Evolutionary conservation across 2,329 filamentous ascomycete genomes (phyloP), one percentile per base, ranked within the genome.

Genomic region (Neophaeococcomyces mojaviensis): DNA sequence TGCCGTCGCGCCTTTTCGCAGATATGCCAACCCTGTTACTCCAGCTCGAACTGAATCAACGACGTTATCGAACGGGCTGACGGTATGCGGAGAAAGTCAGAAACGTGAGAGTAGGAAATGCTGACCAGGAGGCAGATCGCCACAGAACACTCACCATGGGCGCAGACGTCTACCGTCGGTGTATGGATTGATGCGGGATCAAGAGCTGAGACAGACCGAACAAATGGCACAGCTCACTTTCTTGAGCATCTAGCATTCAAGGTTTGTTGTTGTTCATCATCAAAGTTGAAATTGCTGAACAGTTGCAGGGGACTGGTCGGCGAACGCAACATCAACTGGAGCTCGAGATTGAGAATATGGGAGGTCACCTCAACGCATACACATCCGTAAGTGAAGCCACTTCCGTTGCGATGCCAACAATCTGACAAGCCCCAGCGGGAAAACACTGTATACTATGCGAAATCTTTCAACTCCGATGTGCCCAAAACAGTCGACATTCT

Each of bases 291-390:
- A 33, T 26, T 35, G n/a, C 42, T 50, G 31, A 50, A 35, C 28
- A 15, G 19, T 22, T 49, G 28, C 53, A 89, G 89, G 92, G 92
- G 61, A 98, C 92, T 59, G 78, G 85, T 70, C 94, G 86, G 76
- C 82, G 92, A 71, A 88, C 86, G 56, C 92, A 98, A 73, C 86
- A 94, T 68, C 92, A 98, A 75, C 78, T 98, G 67, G 92, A 98
- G 77, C 83, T 98, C 56, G 92, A 98, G 77, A 97, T 98, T 65
- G 92, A 98, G 79, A 98, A 98, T 76, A 96, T 98, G 87, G 92
- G 92, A 68, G 92, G 88, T 56, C 92, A 98, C 76, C 79, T 98
- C 62, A 98, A 98, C 73, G 92, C 92, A 68, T 98, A 98, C 78
- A 98, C 92, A 62, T 97, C 90, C 76, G 89, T 96, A 82, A 64